Evolutionary conservation across 805 yeast species (phyloP).

Genomic region (Saturnispora saitoi): DNA sequence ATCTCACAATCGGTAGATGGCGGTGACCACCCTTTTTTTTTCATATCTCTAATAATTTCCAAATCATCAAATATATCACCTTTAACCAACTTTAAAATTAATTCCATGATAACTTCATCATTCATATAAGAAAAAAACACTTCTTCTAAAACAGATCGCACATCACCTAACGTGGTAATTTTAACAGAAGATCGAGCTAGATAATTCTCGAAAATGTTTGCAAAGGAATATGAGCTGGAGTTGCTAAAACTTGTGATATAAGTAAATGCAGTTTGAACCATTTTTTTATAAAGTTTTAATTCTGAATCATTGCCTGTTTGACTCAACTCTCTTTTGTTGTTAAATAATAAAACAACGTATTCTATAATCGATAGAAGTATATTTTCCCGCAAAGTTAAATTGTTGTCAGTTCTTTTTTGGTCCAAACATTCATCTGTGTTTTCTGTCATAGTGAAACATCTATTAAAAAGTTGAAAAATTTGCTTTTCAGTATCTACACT

Average conservation of each 20-base stretch:
- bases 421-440: constrained; percentile 13
- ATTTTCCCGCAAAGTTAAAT: constrained; percentile 26
- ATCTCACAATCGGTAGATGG: constrained; percentile 54
- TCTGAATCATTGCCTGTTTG: constrained; percentile 6
- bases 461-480: constrained; percentile 30
- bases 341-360: constrained; percentile 30
- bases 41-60: constrained; percentile 32
- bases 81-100: constrained; percentile 47
- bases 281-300: constrained; percentile 30
- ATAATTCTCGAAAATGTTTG: constrained; percentile 46
- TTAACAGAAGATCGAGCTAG: constrained; percentile 40
- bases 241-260: constrained; percentile 28
- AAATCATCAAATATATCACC: constrained; percentile 45
- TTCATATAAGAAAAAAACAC: constrained; percentile 55
- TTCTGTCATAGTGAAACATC: constrained; percentile 29
- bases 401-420: constrained; percentile 10
- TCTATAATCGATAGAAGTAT: constrained; percentile 35
- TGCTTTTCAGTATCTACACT: constrained; percentile 19
- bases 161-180: constrained; percentile 48
- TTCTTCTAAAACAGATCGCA: constrained; percentile 51
- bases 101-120: constrained; percentile 47
- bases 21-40: constrained; percentile 56
- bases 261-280: constrained; percentile 36
- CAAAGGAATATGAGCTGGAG: constrained; percentile 34
- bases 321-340: constrained; percentile 19